These are phyloP conservation scores for Paramyrothecium sp. DNA, from an alignment of 2,329 filamentous ascomycete species.

Conservation along the genomic window DNA sequence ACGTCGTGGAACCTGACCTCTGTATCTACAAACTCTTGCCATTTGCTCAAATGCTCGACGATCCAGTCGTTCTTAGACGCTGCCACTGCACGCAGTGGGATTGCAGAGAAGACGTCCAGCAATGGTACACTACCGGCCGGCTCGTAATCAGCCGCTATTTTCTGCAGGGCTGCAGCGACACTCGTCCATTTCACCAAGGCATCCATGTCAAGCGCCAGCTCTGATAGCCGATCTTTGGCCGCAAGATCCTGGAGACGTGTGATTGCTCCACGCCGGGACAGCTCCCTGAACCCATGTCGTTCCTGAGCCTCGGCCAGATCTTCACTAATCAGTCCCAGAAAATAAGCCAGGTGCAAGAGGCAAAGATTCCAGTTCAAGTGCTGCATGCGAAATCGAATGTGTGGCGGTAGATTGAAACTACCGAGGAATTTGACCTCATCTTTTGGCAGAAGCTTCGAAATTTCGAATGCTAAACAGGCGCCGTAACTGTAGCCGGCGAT, in stretches of 20 bases:
- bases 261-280: not conserved
- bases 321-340: slow-evolving; percentile 36
- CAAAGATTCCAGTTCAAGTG: slow-evolving; percentile 35
- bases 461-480: slow-evolving; percentile 47
- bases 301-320: slow-evolving; percentile 14
- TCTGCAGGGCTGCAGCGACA: slow-evolving; percentile 29
- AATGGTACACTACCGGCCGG: slow-evolving; percentile 1
- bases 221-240: slow-evolving; percentile 18
- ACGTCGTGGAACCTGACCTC: slow-evolving; percentile 4
- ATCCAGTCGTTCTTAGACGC: slow-evolving; percentile 5
- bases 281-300: not conserved
- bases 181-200: slow-evolving; percentile 31
- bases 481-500: slow-evolving; percentile 52
- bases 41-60: slow-evolving; percentile 2
- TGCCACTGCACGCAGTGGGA: slow-evolving; percentile 1
- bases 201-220: slow-evolving; percentile 25
- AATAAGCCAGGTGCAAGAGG: slow-evolving; percentile 37
- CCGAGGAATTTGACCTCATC: slow-evolving; percentile 40
- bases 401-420: slow-evolving; percentile 42
- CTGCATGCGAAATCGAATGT: slow-evolving; percentile 35
- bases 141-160: slow-evolving; percentile 38
- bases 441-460: slow-evolving; percentile 41
- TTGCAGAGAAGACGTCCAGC: slow-evolving; percentile 5
- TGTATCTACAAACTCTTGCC: slow-evolving; percentile 1
- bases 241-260: slow-evolving; percentile 16